Evolutionary conservation across 805 yeast species (phyloP), one percentile per base, ranked within the genome.

Genomic region (Hanseniaspora thailandica): DNA sequence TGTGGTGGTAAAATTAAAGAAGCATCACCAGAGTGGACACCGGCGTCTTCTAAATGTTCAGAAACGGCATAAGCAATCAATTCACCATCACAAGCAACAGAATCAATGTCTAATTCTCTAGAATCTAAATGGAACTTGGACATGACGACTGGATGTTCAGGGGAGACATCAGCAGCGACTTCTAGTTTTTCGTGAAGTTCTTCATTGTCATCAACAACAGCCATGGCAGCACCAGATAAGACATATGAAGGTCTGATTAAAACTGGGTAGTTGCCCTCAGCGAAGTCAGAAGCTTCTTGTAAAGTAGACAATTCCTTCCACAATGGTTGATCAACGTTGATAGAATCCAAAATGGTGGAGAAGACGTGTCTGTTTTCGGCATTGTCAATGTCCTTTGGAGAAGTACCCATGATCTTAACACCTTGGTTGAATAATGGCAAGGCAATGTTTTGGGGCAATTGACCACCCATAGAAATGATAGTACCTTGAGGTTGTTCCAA

Each of bases 21-120:
- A 57, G 98, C 98, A 71, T 90, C 98, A 76, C 98, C 98, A 50
- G 97, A 90, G 71, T 90, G 98, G 43, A 90, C 96, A 78, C 98
- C 98, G 26, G 98, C 98, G 66, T 90, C 90, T 73, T 90, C 98
- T 60, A 93, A 96, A 68, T 90, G 98, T 71, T 93, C 97, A 54
- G 96, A 87, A 55, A 90, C 96, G 66, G 88, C 97, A 68, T 90
- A 97, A 88, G 90, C 86, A 61, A 93, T 78, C 71, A 90, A 76
- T 69, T 88, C 80, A 70, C 98, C 98, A 64, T 90, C 86, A 67
- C 78, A 79, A 40, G 98, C 97, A 64, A 90, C 97, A 47, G 96
- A 97, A 68, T 90, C 98, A 93, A 90, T 89, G 71, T 90, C 98
- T 64, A 90, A 90, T 73, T 90, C 98, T 74, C 90, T 86, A 43